Percentiles rank a stretch among this genome's conserved stretches.
phyloP scores from a whole-genome alignment of 352 stramenopile genomes.

The Halophytophthora polymorphica region DNA sequence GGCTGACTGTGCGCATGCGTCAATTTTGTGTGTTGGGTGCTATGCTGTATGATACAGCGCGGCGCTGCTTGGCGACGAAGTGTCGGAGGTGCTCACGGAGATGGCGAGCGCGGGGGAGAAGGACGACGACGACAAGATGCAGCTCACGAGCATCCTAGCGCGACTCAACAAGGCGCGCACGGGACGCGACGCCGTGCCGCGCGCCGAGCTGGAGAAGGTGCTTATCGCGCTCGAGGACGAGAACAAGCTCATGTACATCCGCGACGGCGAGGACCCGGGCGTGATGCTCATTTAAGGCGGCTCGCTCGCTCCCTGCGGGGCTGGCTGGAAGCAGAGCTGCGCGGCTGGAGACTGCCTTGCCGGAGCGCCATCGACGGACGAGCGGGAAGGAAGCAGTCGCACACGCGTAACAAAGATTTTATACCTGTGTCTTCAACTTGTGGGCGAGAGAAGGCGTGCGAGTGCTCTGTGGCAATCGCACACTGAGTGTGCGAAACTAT shows the following conservation, averaged over 20 bases:
- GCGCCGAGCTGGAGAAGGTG: conserved; percentile 63
- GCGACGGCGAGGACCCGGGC: conserved; percentile 72
- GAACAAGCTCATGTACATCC: conserved; percentile 91
- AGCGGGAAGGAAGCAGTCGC: too few relatives aligned
- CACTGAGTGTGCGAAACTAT: too few relatives aligned
- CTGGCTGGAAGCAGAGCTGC: too few relatives aligned
- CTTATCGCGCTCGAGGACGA: conserved; percentile 76
- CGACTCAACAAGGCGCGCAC: conserved; percentile 48
- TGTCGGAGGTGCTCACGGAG: conserved; percentile 55
- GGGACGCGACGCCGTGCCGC: conserved; percentile 29
- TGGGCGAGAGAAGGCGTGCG: background rate
- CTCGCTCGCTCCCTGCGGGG: background rate
- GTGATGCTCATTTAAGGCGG: conserved; percentile 82
- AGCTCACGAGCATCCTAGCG: conserved; percentile 51
- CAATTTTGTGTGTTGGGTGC: conserved; percentile 6
- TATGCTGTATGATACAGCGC: conserved; percentile 29
- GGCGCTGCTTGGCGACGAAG: conserved; percentile 59
- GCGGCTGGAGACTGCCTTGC: too few relatives aligned
- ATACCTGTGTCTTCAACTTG: background rate
- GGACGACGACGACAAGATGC: conserved; percentile 64
- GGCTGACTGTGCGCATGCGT: too few relatives aligned
- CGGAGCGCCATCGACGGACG: too few relatives aligned
- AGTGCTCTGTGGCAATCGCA: too few relatives aligned
- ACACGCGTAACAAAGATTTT: too few relatives aligned
- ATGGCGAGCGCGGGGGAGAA: conserved; percentile 46